Conservation (phyloP, 306 rosid species). For the Datisca glomerata region DNA sequence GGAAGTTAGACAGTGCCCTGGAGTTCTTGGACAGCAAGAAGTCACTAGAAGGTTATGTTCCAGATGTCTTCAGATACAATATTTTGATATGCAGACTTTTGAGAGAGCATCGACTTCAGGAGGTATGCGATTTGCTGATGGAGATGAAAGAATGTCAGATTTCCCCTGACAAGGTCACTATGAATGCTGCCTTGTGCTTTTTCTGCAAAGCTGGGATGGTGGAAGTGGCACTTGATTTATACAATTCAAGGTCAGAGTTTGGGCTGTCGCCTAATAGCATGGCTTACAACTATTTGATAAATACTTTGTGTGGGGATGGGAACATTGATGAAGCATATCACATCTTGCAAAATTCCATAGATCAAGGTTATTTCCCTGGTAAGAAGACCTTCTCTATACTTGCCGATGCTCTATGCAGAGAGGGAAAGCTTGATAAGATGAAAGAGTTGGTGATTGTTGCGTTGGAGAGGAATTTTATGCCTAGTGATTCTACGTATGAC, state of each 20-base stretch:
- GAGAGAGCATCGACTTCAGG: slow-evolving; percentile 41
- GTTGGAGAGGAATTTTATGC: slow-evolving; percentile 27
- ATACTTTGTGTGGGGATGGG: slow-evolving; percentile 48
- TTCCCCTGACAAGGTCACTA: slow-evolving; percentile 47
- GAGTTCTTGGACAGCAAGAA: slow-evolving; percentile 32
- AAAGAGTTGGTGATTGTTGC: slow-evolving; percentile 54
- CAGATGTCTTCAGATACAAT: slow-evolving; percentile 34
- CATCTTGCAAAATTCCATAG: slow-evolving; percentile 24
- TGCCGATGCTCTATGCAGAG: slow-evolving; percentile 38
- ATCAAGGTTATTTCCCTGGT: slow-evolving; percentile 42
- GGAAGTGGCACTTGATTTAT: slow-evolving; percentile 46
- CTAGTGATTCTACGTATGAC: slow-evolving; percentile 19
- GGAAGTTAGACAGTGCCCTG: slow-evolving; percentile 48
- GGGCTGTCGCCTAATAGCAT: slow-evolving; percentile 37
- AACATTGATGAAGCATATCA: slow-evolving; percentile 34
- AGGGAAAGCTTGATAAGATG: slow-evolving; percentile 56
- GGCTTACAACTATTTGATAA: slow-evolving; percentile 68
- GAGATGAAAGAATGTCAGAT: slow-evolving; percentile 57
- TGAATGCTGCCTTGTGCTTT: slow-evolving; percentile 66
- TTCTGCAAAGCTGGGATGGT: slow-evolving; percentile 78
- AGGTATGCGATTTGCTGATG: slow-evolving; percentile 50
- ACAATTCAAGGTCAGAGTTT: slow-evolving; percentile 36
- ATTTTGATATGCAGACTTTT: slow-evolving; percentile 48
- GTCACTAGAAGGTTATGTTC: slow-evolving; percentile 43
- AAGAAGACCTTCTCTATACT: slow-evolving; percentile 30